Conservation (phyloP, 1,284 basidiomycete species). For the Phellinidium pouzarii region DNA sequence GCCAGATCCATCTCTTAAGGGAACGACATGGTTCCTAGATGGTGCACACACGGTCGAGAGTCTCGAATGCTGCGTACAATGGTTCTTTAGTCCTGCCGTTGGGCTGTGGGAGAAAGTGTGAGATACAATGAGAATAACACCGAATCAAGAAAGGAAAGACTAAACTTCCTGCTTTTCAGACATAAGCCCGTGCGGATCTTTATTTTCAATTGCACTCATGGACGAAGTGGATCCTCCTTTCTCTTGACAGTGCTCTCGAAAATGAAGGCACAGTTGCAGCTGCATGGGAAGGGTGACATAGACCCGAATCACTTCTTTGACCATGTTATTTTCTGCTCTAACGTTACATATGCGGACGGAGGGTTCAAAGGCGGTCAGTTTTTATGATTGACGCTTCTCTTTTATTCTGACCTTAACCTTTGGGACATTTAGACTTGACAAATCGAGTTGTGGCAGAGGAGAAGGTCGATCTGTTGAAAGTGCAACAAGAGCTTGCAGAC, state of each 20-base stretch:
- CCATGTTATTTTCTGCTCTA: slow-evolving; percentile 90
- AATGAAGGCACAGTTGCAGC: slow-evolving; percentile 39
- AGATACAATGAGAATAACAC: too few relatives aligned
- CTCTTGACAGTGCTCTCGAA: slow-evolving; percentile 54
- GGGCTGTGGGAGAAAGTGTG: slow-evolving; percentile 19
- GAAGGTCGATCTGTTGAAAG: slow-evolving; percentile 64
- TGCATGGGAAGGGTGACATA: slow-evolving; percentile 31
- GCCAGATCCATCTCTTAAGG: slow-evolving; percentile 42
- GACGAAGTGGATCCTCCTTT: slow-evolving; percentile 75
- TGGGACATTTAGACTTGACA: slow-evolving; percentile 56
- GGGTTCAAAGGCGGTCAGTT: slow-evolving; percentile 81
- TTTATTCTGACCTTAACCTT: slow-evolving; percentile 4
- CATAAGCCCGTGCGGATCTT: slow-evolving; percentile 48
- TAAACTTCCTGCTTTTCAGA: slow-evolving; percentile 13
- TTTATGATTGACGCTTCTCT: slow-evolving; percentile 19
- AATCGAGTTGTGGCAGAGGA: slow-evolving; percentile 55
- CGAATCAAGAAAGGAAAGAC: background rate
- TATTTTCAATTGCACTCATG: slow-evolving; percentile 95
- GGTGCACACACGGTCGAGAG: slow-evolving; percentile 96
- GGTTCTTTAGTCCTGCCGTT: slow-evolving; percentile 66
- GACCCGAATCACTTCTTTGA: slow-evolving; percentile 58
- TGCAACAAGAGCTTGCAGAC: slow-evolving; percentile 69
- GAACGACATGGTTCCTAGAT: slow-evolving; percentile 84
- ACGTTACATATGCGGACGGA: slow-evolving; percentile 89
- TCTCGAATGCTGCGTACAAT: slow-evolving; percentile 78